Conservation (phyloP, 1,139 yeast species). For the Diutina scorzettiae region DNA sequence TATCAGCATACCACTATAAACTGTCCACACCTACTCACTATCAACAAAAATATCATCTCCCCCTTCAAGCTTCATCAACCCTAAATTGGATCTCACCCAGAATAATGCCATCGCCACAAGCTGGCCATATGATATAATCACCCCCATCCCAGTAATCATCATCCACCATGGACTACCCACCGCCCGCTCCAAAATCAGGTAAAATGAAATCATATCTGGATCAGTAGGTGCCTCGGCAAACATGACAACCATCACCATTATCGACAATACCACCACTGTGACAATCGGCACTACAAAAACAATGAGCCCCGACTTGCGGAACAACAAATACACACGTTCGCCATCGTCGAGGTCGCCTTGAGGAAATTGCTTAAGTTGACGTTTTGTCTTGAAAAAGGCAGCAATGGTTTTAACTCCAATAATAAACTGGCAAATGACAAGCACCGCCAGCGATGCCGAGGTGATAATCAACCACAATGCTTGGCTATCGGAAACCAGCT, state of each 20-base stretch:
- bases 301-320: background rate
- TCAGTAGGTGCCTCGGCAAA: background rate
- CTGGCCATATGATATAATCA: background rate
- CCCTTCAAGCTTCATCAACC: background rate
- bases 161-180: background rate
- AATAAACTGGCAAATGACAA: background rate
- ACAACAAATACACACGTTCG: background rate
- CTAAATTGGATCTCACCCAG: background rate
- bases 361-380: background rate
- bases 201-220: background rate
- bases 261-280: background rate
- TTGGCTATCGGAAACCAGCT: background rate
- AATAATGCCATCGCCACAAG: background rate
- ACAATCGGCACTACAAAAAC: background rate
- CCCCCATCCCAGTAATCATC: background rate
- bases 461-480: background rate
- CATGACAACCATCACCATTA: background rate
- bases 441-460: background rate
- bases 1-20: too few species aligned
- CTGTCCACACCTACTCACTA: too few species aligned
- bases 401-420: background rate
- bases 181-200: background rate
- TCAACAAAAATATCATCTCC: background rate
- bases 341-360: background rate
- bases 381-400: background rate